These are phyloP conservation scores for Rhynchospora tenuis DNA, from an alignment of 176 grass and related monocot species.

Conservation along the genomic window DNA sequence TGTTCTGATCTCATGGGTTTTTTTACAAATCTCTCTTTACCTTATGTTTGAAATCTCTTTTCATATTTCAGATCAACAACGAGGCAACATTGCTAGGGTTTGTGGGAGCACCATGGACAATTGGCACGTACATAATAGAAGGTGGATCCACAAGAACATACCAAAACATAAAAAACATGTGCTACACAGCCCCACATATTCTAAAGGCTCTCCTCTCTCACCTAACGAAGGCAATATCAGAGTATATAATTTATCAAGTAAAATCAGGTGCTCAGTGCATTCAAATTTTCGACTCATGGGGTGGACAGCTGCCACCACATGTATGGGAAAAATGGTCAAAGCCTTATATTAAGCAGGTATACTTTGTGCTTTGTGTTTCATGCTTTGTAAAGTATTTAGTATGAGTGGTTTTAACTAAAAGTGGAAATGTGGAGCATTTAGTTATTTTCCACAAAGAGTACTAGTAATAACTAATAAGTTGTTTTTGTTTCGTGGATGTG, in stretches of 20 bases:
- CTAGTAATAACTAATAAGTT: not conserved
- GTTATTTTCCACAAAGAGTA: not conserved
- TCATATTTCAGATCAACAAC: slow-evolving; percentile 58
- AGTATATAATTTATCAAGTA: slow-evolving; percentile 92
- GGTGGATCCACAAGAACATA: slow-evolving; percentile 86
- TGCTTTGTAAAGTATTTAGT: not conserved
- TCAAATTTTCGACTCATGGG: slow-evolving; percentile 99
- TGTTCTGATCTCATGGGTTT: not conserved
- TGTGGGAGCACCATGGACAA: slow-evolving; percentile 96
- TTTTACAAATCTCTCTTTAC: not conserved
- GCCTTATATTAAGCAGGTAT: slow-evolving; percentile 92
- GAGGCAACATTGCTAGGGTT: slow-evolving; percentile 91
- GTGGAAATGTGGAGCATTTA: slow-evolving; percentile 5
- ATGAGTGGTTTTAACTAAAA: not conserved
- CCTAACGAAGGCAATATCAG: slow-evolving; percentile 71
- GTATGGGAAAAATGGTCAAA: slow-evolving; percentile 98
- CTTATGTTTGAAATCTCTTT: not conserved
- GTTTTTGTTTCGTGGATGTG: too few species aligned
- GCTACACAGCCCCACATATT: slow-evolving; percentile 70
- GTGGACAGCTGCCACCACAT: slow-evolving; percentile 94
- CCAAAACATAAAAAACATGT: slow-evolving; percentile 92
- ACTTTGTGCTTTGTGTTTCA: slow-evolving; percentile 20
- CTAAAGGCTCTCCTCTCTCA: slow-evolving; percentile 82
- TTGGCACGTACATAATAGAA: slow-evolving; percentile 96
- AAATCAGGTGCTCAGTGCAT: slow-evolving; percentile 94